A percentile compares a stretch with the other conserved stretches of the same genome.
These are phyloP conservation scores for Angomonas ambiguus DNA, from an alignment of 208 protist species.

Conservation along the genomic window DNA sequence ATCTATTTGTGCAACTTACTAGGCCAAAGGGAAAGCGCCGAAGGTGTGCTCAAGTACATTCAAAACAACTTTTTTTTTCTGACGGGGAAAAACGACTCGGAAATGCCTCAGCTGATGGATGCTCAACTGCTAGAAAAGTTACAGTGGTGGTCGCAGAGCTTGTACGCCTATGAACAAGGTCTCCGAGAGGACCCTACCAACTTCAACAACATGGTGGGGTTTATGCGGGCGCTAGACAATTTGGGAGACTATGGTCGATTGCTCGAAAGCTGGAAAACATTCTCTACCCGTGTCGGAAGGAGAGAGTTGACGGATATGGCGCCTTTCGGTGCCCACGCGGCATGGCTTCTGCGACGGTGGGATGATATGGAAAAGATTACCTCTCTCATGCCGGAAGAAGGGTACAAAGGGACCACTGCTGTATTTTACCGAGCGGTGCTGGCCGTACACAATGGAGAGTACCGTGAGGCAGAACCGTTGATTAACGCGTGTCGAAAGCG, in stretches of 20 bases:
- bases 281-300: conserved; percentile 48
- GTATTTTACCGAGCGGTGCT: conserved; percentile 92
- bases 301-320: conserved; percentile 87
- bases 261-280: conserved; percentile 71
- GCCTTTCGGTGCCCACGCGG: conserved; percentile 91
- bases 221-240: conserved; percentile 96
- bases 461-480: conserved; percentile 82
- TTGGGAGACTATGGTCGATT: conserved; percentile 94
- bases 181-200: conserved; percentile 80
- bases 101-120: conserved; percentile 82
- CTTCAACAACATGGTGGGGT: conserved; percentile 88
- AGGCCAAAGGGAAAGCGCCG: conserved; percentile 96
- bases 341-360: conserved; percentile 94
- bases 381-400: conserved; percentile 82
- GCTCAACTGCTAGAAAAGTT: conserved; percentile 95
- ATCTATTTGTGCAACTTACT: conserved; percentile 99
- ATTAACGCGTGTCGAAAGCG: conserved; percentile 89
- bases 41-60: conserved; percentile 95
- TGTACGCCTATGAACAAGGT: conserved; percentile 81
- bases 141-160: conserved; percentile 97
- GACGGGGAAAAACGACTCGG: conserved; percentile 57
- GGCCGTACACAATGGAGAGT: conserved; percentile 64
- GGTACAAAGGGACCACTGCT: conserved; percentile 83
- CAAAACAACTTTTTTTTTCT: conserved; percentile 85
- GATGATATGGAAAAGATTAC: conserved; percentile 92